Percentiles rank a stretch among this genome's conserved stretches.
Evolutionary conservation across 2,329 filamentous ascomycete species (phyloP).

Genomic region (Botrytis fragariae): DNA sequence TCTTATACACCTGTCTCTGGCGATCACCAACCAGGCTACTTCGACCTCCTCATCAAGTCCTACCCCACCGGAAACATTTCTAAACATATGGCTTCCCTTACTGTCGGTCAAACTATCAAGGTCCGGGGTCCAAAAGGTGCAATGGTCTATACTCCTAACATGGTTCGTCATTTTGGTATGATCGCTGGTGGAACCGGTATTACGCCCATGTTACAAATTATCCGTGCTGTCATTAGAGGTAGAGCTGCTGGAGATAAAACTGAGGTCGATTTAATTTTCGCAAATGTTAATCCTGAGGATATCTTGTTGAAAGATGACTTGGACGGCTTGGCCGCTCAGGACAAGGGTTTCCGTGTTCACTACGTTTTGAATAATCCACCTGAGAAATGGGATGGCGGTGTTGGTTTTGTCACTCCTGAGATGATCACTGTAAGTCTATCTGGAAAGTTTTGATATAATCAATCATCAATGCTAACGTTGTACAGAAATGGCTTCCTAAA

Average conservation of each 20-base stretch:
- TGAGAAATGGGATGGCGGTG: conserved; percentile 84
- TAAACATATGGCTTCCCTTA: conserved; percentile 80
- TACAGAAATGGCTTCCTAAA: conserved; percentile 73
- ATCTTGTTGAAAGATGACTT: conserved; percentile 93
- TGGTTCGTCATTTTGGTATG: conserved; percentile 97
- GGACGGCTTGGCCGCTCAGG: conserved; percentile 72
- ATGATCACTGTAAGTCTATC: conserved; percentile 75
- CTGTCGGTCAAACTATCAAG: conserved; percentile 82
- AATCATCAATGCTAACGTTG: not conserved
- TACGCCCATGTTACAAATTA: conserved; percentile 96
- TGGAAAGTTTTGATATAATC: not conserved
- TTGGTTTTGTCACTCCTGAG: conserved; percentile 91
- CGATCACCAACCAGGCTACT: conserved; percentile 84
- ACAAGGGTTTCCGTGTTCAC: conserved; percentile 80
- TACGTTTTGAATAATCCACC: conserved; percentile 97
- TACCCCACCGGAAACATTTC: conserved; percentile 98
- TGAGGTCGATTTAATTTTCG: conserved; percentile 91
- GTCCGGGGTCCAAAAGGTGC: conserved; percentile 94
- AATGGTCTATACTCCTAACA: conserved; percentile 96
- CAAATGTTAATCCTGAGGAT: conserved; percentile 90
- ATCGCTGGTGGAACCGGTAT: conserved; percentile 96
- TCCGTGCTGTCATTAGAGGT: conserved; percentile 84
- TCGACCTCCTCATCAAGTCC: conserved; percentile 96
- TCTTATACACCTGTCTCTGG: conserved; percentile 92
- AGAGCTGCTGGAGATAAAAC: conserved; percentile 78